These are phyloP conservation scores for Ephemerocybe angulata DNA, from an alignment of 768 basidiomycete genomes.

Conservation along the genomic window DNA sequence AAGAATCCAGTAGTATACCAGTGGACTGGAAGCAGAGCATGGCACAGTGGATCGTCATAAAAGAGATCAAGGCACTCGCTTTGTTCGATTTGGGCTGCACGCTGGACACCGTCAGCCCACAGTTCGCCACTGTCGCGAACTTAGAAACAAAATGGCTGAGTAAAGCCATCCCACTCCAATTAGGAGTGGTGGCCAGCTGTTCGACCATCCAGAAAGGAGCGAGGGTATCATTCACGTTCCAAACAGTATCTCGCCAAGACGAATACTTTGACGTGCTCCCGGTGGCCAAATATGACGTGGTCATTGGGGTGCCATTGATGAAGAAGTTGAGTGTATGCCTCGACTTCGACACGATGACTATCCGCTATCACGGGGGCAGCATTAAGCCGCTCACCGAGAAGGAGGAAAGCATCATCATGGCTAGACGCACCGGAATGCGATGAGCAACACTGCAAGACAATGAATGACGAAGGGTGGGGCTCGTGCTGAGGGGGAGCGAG, in stretches of 20 bases:
- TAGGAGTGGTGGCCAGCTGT: not conserved
- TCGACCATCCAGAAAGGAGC: not conserved
- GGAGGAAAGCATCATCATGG: not conserved
- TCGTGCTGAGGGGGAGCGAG: not conserved
- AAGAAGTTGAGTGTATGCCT: not conserved
- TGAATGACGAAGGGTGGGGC: not conserved
- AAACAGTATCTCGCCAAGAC: not conserved
- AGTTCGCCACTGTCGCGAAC: not conserved
- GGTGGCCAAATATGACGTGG: not conserved
- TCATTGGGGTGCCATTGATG: not conserved
- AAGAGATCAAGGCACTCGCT: not conserved
- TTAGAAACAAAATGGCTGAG: not conserved
- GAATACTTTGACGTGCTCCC: not conserved
- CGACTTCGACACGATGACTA: not conserved
- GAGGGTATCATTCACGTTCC: not conserved
- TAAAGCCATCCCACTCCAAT: not conserved
- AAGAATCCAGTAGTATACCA: no score
- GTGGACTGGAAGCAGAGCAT: not conserved
- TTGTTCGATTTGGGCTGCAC: not conserved
- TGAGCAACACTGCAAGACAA: not conserved
- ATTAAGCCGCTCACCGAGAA: not conserved
- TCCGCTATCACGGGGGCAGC: not conserved
- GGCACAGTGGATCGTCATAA: not conserved
- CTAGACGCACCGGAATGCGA: not conserved
- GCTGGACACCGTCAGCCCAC: not conserved